Percentiles rank a stretch among this genome's conserved stretches.
Conservation (phyloP, 2,329 filamentous ascomycete genomes). For the Neopestalotiopsis rosae region DNA sequence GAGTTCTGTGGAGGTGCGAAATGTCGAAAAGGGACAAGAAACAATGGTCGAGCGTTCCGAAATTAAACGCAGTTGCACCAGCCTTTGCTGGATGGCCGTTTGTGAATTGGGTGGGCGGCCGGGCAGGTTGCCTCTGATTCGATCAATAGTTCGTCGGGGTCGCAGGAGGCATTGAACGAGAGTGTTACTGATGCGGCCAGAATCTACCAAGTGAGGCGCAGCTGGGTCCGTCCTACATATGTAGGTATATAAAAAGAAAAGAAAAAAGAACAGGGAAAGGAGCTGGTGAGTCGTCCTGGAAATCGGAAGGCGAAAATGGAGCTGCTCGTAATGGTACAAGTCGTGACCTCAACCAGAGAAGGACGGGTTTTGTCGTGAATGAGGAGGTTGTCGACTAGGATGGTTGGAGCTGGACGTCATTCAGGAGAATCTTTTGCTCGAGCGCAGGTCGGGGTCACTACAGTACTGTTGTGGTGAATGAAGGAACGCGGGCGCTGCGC, state of each 20-base stretch:
- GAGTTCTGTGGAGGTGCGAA: constrained; percentile 3
- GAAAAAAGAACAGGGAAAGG: neutral
- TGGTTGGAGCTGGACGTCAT: constrained; percentile 1
- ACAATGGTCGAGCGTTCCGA: neutral
- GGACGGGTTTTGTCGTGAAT: neutral
- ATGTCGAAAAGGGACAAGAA: constrained; percentile 5
- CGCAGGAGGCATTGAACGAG: constrained; percentile 27
- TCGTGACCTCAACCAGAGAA: neutral
- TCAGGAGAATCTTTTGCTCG: constrained; percentile 10
- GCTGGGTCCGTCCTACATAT: neutral
- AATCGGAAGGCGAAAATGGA: neutral
- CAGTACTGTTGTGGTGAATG: constrained; percentile 8
- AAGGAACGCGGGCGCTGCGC: neutral
- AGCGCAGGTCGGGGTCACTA: constrained; percentile 1
- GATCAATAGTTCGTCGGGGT: constrained; percentile 29
- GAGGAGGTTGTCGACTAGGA: neutral
- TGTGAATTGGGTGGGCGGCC: constrained; percentile 6
- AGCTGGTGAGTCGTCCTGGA: neutral
- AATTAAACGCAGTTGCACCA: neutral
- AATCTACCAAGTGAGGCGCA: neutral
- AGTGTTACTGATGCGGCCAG: constrained; percentile 1
- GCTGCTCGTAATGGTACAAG: neutral
- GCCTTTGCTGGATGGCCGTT: constrained; percentile 10
- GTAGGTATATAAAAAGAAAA: constrained; percentile 1
- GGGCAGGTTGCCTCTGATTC: constrained; percentile 31